Evolutionary conservation across 768 basidiomycete species (phyloP), one percentile per base, ranked within the genome.

Genomic region (Hortiboletus campestris): DNA sequence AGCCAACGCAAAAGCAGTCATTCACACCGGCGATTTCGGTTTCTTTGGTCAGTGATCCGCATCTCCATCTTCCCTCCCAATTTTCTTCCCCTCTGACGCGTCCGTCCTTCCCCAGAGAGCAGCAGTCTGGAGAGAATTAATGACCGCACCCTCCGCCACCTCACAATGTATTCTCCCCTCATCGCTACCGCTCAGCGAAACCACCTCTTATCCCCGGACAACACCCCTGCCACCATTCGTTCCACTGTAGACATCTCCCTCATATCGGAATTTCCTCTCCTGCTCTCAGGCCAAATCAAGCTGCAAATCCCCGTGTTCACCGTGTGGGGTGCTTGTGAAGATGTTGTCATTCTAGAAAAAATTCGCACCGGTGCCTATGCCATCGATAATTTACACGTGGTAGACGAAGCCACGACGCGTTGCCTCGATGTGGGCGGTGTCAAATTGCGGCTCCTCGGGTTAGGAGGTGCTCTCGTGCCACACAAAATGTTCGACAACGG

Each of bases 21-120:
- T 99, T 56, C 96, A 98, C 70, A 96, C 95, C 0, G 97, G 97
- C 50, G 97, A 99, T 77, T 98, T 98, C 84, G 97, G 97, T 56
- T 97, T 99, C 76, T 97, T 96, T 72, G 93, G 91, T 87, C 61
- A 59, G 80, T 72, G 25, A 60, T 53, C 22, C 48, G 39, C 40
- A 38, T 53, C 40, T 45, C 43, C 36, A 7, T 52, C 41, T 38
- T 52, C 42, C 35, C 39, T 40, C 22, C 40, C 19, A 49, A 12
- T 46, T 46, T 48, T 49, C 22, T 47, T 25, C 28, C 29, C 40
- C 53, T 54, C 56, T 65, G 46, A 65, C 62, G 61, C 62, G 53
- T 61, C 60, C 32, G 45, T 59, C 57, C 47, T 25, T 52, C 46
- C 25, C 11, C 72, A 93, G 91, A 94, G 72, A 77, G 83, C 29